Evolutionary conservation across 441 rosid species (phyloP).

Genomic region (Mallotus japonicus): DNA sequence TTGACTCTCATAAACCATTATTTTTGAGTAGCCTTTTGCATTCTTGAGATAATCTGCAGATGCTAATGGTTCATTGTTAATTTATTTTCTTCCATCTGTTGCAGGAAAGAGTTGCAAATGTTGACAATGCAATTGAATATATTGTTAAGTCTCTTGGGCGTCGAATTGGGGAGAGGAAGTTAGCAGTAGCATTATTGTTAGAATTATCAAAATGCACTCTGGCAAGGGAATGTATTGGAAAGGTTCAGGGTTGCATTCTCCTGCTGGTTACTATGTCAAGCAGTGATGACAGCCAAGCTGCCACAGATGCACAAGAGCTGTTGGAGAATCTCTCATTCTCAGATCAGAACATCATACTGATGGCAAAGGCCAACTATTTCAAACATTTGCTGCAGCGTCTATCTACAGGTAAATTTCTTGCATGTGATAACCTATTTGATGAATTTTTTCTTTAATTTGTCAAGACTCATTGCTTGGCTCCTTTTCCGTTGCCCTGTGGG

Average conservation of each 20-base stretch:
- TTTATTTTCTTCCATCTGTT: constrained; percentile 21
- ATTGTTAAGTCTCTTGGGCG: constrained; percentile 63
- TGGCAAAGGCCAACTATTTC: constrained; percentile 70
- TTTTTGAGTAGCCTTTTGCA: background rate
- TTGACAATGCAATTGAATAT: constrained; percentile 41
- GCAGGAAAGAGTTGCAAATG: constrained; percentile 58
- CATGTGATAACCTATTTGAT: constrained; percentile 12
- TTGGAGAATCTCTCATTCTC: constrained; percentile 57
- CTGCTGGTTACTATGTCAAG: constrained; percentile 62
- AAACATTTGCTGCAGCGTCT: constrained; percentile 51
- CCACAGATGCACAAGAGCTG: constrained; percentile 47
- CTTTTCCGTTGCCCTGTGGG: background rate
- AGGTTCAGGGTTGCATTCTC: constrained; percentile 57
- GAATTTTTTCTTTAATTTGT: constrained; percentile 3
- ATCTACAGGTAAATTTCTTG: constrained; percentile 40
- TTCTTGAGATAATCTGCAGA: constrained; percentile 6
- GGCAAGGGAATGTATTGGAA: constrained; percentile 49
- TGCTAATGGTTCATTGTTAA: background rate
- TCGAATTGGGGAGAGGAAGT: constrained; percentile 48
- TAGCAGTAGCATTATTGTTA: constrained; percentile 52
- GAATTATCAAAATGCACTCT: constrained; percentile 43
- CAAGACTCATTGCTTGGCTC: background rate
- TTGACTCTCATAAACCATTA: background rate
- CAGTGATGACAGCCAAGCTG: constrained; percentile 53
- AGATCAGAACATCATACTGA: constrained; percentile 49